Percentiles rank a stretch among this genome's conserved stretches.
Conservation (phyloP, 352 stramenopile genomes). For the Pythium aristosporum region DNA sequence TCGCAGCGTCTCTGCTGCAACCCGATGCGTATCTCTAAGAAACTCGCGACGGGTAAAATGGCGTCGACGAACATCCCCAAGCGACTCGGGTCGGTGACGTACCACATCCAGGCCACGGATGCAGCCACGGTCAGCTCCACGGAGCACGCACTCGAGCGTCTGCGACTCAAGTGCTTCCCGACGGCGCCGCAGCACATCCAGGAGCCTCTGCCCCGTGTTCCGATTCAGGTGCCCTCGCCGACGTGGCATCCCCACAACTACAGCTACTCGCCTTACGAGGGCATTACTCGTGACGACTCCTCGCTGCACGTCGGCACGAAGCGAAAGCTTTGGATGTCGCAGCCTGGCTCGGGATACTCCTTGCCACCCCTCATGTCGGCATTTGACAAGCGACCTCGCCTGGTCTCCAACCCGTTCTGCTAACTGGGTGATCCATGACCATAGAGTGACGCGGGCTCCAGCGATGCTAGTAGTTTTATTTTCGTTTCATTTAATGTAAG, state of each 20-base stretch:
- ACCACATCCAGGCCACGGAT: background rate
- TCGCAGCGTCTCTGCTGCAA: conserved; percentile 27
- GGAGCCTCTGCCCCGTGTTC: background rate
- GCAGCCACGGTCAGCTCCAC: background rate
- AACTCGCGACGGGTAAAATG: conserved; percentile 21
- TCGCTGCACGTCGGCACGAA: background rate
- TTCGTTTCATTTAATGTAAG: no score
- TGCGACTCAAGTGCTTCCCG: conserved; percentile 10
- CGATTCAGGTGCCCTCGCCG: background rate
- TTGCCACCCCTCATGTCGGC: background rate
- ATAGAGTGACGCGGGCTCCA: background rate
- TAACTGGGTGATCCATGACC: background rate
- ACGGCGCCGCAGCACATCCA: conserved; percentile 5
- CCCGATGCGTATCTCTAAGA: conserved; percentile 33
- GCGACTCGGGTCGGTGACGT: conserved; percentile 4
- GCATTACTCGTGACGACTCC: background rate
- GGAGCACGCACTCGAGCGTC: conserved; percentile 8
- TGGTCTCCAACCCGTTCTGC: background rate
- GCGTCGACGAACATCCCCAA: background rate
- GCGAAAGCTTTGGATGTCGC: background rate
- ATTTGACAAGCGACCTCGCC: background rate
- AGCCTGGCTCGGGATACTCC: background rate
- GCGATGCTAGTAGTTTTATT: no score
- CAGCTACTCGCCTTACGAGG: background rate
- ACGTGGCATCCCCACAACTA: background rate